Conservation (phyloP, 192 early-diverging fungal genomes). For the Ambispora gerdemannii region DNA sequence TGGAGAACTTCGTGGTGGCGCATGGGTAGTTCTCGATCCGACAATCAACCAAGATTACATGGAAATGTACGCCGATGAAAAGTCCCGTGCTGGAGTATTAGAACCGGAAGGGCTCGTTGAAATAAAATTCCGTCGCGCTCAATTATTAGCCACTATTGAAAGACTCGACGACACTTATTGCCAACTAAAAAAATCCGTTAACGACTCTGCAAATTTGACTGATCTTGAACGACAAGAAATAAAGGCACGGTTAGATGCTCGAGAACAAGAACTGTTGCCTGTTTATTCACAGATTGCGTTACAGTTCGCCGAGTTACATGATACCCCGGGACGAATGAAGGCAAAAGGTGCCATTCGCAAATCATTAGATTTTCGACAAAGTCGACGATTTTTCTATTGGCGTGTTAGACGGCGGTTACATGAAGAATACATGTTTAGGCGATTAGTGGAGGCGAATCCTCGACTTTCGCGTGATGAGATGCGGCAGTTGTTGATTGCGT, state of each 20-base stretch:
- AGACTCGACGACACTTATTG: constrained; percentile 80
- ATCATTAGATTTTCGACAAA: constrained; percentile 72
- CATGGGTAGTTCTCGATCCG: constrained; percentile 97
- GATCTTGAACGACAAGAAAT: constrained; percentile 63
- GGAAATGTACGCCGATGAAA: constrained; percentile 98
- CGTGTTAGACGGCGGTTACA: constrained; percentile 77
- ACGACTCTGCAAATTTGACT: constrained; percentile 48
- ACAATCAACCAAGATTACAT: constrained; percentile 96
- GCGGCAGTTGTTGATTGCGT: constrained; percentile 49
- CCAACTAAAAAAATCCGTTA: constrained; percentile 63
- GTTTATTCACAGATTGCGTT: constrained; percentile 91
- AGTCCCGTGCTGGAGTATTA: constrained; percentile 90
- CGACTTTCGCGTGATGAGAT: constrained; percentile 52
- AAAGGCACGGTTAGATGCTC: constrained; percentile 70
- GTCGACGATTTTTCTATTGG: constrained; percentile 91
- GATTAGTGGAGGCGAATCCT: constrained; percentile 49
- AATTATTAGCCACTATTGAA: constrained; percentile 90
- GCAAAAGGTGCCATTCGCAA: constrained; percentile 88
- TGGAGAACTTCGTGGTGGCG: constrained; percentile 96
- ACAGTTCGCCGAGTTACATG: constrained; percentile 97
- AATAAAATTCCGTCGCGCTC: constrained; percentile 96
- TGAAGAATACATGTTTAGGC: constrained; percentile 73
- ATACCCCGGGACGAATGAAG: constrained; percentile 91
- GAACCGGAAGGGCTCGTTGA: constrained; percentile 97
- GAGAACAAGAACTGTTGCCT: constrained; percentile 84